Conservation (phyloP, 352 stramenopile genomes). For the Globisporangium splendens region DNA sequence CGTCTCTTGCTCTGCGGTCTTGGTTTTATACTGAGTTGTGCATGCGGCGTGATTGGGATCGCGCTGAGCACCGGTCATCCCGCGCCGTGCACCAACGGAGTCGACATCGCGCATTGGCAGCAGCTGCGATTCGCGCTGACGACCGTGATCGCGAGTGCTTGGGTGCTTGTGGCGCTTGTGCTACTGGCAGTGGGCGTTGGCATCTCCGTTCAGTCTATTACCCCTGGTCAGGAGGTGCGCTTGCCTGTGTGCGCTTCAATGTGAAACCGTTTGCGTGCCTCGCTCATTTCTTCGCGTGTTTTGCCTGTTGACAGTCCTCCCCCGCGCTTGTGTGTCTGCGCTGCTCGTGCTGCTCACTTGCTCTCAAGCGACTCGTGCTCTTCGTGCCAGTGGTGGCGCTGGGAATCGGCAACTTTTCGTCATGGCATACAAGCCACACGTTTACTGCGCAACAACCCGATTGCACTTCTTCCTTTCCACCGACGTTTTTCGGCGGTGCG, state of each 20-base stretch:
- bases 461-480: background rate
- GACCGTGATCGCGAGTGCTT: background rate
- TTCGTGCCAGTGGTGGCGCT: conserved; percentile 26
- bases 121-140: conserved; percentile 2
- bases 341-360: conserved; percentile 49
- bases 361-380: conserved; percentile 30
- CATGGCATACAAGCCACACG: conserved; percentile 22
- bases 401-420: conserved; percentile 14
- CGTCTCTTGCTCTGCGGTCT: background rate
- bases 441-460: background rate
- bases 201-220: background rate
- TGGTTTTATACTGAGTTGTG: background rate
- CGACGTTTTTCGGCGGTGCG: conserved; percentile 25
- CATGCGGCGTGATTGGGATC: conserved; percentile 2
- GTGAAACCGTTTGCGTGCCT: no score
- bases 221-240: conserved; percentile 22
- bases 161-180: background rate
- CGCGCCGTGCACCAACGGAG: no score
- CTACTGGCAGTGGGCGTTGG: background rate
- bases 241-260: no score
- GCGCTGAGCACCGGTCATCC: background rate
- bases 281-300: no score
- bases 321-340: conserved; percentile 39
- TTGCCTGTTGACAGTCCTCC: conserved; percentile 16
- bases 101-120: background rate